Percentiles rank a stretch among this genome's conserved stretches.
Conservation (phyloP, 2,329 filamentous ascomycete species). For the Epichloe glyceriae region DNA sequence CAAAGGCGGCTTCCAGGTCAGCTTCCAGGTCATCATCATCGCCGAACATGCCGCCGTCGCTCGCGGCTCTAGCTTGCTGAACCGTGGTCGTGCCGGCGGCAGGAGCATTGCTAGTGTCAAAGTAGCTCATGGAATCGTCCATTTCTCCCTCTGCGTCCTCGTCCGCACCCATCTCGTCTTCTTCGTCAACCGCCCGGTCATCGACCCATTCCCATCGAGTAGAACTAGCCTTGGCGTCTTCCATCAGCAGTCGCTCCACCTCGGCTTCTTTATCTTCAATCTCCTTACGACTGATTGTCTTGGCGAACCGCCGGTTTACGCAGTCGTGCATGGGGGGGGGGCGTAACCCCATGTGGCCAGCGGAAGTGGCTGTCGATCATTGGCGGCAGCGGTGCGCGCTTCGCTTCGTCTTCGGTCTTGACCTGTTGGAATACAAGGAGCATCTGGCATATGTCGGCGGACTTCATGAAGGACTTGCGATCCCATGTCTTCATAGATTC, state of each 20-base stretch:
- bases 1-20: slow-evolving; percentile 42
- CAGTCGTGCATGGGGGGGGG: slow-evolving; percentile 78
- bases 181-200: slow-evolving; percentile 31
- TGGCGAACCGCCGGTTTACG: slow-evolving; percentile 69
- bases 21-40: slow-evolving; percentile 41
- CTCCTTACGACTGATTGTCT: slow-evolving; percentile 68
- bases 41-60: slow-evolving; percentile 15
- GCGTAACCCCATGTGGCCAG: slow-evolving; percentile 77
- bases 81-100: slow-evolving; percentile 5
- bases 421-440: slow-evolving; percentile 63
- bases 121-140: slow-evolving; percentile 30
- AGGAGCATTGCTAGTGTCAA: slow-evolving; percentile 18
- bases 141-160: slow-evolving; percentile 37
- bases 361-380: slow-evolving; percentile 57
- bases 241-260: slow-evolving; percentile 59
- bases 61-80: no score
- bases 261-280: slow-evolving; percentile 75
- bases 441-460: slow-evolving; percentile 82
- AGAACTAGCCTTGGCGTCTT: slow-evolving; percentile 49
- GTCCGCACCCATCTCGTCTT: slow-evolving; percentile 24
- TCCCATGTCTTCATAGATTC: slow-evolving; percentile 94
- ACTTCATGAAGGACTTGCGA: slow-evolving; percentile 75
- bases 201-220: slow-evolving; percentile 55
- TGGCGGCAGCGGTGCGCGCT: slow-evolving; percentile 52
- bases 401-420: slow-evolving; percentile 51